Conservation (phyloP, 2,329 filamentous ascomycete species). For the Ilyonectria robusta region DNA sequence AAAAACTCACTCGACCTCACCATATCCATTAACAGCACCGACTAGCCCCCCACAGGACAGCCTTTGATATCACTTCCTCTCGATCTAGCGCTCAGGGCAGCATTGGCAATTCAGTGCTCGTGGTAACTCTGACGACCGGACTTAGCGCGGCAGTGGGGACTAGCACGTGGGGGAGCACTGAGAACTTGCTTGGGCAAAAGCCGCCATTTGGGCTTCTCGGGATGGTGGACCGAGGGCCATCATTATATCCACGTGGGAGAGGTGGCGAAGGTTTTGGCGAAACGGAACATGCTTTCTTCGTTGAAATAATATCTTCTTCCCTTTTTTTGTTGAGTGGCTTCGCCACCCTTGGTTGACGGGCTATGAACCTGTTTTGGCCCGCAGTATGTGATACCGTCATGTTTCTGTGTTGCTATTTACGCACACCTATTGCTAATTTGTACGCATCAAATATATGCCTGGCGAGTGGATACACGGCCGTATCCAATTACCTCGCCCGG, state of each 20-base stretch:
- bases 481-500: too few species aligned
- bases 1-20: neutral
- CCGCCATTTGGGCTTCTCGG: slow-evolving; percentile 1
- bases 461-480: too few species aligned
- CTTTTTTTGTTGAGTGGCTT: neutral
- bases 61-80: neutral
- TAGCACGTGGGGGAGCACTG: slow-evolving; percentile 3
- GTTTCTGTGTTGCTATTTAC: neutral
- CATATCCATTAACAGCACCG: neutral
- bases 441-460: too few species aligned
- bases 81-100: slow-evolving; percentile 4
- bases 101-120: too few species aligned
- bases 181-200: neutral
- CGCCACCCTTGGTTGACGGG: neutral
- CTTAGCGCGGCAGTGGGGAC: slow-evolving; percentile 4
- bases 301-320: neutral
- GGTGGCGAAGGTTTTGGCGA: neutral
- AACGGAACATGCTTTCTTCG: neutral
- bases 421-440: too few species aligned
- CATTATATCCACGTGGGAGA: slow-evolving; percentile 7
- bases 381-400: slow-evolving; percentile 22
- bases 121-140: neutral
- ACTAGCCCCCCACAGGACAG: neutral
- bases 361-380: neutral
- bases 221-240: neutral